Evolutionary conservation across 1,284 basidiomycete genomes (phyloP).

Genomic region (Cryptococcus jaspeensis): DNA sequence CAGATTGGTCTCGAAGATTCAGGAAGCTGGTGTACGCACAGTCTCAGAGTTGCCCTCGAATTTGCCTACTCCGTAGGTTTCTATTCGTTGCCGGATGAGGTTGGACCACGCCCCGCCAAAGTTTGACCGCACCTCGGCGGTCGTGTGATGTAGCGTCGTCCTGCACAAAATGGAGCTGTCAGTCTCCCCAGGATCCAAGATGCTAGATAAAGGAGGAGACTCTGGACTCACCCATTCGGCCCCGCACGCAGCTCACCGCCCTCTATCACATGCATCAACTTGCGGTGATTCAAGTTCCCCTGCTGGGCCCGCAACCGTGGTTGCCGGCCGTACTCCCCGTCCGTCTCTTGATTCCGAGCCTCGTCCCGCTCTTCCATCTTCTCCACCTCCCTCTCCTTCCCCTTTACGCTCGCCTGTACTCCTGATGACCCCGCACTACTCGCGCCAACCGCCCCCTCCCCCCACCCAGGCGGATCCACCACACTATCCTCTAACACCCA

Average conservation of each 20-base stretch:
- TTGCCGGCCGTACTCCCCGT: constrained; percentile 23
- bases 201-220: constrained; percentile 8
- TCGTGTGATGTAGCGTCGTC: constrained; percentile 46
- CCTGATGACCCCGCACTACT: no score
- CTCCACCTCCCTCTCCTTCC: constrained; percentile 4
- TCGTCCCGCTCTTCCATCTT: not conserved
- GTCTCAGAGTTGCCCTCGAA: constrained; percentile 49
- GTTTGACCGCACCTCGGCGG: constrained; percentile 47
- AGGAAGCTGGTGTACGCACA: constrained; percentile 25
- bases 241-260: constrained; percentile 44
- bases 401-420: not conserved
- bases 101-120: constrained; percentile 47
- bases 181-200: not conserved
- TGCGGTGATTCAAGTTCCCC: constrained; percentile 49
- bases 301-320: constrained; percentile 40
- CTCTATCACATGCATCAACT: constrained; percentile 52
- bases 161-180: constrained; percentile 6
- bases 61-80: constrained; percentile 47
- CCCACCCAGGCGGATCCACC: constrained; percentile 55
- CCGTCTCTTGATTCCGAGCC: not conserved
- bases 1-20: not conserved
- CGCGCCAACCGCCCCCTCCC: not conserved
- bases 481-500: constrained; percentile 92
- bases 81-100: constrained; percentile 46
- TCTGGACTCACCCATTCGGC: constrained; percentile 28